Conservation (phyloP, 1,284 basidiomycete species). For the Fomitopsis palustris region DNA sequence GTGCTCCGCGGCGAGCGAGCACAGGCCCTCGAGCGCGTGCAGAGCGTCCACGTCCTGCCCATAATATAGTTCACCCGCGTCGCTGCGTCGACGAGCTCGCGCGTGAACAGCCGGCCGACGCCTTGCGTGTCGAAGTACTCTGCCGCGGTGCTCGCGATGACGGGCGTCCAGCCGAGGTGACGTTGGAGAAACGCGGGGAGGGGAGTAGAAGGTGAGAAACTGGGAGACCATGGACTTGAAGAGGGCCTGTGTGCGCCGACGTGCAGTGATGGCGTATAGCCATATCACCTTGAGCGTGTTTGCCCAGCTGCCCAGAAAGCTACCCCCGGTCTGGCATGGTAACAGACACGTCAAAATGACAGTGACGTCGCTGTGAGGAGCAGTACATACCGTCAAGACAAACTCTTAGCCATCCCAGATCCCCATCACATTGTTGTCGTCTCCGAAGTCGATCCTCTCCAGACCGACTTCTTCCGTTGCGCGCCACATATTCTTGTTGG, state of each 20-base stretch:
- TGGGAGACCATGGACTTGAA: constrained; percentile 54
- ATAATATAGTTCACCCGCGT: constrained; percentile 92
- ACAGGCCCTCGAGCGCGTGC: constrained; percentile 77
- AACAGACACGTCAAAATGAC: background rate
- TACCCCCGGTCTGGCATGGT: constrained; percentile 34
- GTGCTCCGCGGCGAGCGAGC: constrained; percentile 71
- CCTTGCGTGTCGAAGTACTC: constrained; percentile 61
- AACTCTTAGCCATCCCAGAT: constrained; percentile 86
- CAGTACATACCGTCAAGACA: constrained; percentile 53
- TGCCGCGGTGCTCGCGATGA: constrained; percentile 50
- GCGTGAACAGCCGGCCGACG: constrained; percentile 57
- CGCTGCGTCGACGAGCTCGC: constrained; percentile 81
- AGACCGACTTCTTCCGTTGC: constrained; percentile 81
- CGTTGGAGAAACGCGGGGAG: constrained; percentile 62
- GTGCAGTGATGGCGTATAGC: constrained; percentile 79
- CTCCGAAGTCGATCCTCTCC: constrained; percentile 48
- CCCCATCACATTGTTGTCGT: constrained; percentile 49
- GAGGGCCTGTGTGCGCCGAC: constrained; percentile 52
- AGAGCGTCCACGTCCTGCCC: constrained; percentile 77
- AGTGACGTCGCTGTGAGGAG: background rate
- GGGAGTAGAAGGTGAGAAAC: constrained; percentile 60
- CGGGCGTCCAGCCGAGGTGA: constrained; percentile 55
- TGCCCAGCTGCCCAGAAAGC: constrained; percentile 53
- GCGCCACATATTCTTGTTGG: constrained; percentile 81
- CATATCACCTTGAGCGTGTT: constrained; percentile 69